These are phyloP conservation scores for Naumovozyma castellii DNA, from an alignment of 805 yeast genomes.

Conservation along the genomic window DNA sequence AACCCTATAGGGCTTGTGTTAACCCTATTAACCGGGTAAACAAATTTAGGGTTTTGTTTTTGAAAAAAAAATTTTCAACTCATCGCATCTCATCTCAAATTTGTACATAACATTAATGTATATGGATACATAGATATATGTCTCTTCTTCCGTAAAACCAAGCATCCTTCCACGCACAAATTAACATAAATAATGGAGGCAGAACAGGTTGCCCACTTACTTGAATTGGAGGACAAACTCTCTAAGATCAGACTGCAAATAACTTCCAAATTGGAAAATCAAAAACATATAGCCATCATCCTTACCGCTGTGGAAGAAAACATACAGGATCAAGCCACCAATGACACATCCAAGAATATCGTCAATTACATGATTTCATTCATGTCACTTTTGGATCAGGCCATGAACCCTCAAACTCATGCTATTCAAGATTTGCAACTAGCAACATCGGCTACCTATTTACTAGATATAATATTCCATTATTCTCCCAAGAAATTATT, in stretches of 20 bases:
- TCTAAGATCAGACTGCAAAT: conserved; percentile 62
- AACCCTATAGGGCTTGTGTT: too few relatives aligned
- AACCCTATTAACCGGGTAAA: too few relatives aligned
- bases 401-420: conserved; percentile 40
- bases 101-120: too few relatives aligned
- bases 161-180: too few relatives aligned
- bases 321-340: conserved; percentile 46
- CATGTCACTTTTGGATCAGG: conserved; percentile 69
- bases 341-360: conserved; percentile 46
- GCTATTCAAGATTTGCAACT: conserved; percentile 48
- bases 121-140: too few relatives aligned
- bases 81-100: too few relatives aligned
- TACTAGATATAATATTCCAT: conserved; percentile 72
- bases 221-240: conserved; percentile 55
- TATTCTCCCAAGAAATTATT: conserved; percentile 60
- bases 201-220: conserved; percentile 24
- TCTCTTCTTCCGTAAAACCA: too few relatives aligned
- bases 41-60: too few relatives aligned
- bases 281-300: conserved; percentile 74
- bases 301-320: conserved; percentile 87
- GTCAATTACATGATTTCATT: conserved; percentile 82
- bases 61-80: too few relatives aligned
- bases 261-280: conserved; percentile 76
- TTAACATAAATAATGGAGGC: conserved; percentile 26
- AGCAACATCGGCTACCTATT: conserved; percentile 69